Evolutionary conservation across 1,139 yeast species (phyloP), one percentile per base, ranked within the genome.

Genomic region (Pichia sp.): DNA sequence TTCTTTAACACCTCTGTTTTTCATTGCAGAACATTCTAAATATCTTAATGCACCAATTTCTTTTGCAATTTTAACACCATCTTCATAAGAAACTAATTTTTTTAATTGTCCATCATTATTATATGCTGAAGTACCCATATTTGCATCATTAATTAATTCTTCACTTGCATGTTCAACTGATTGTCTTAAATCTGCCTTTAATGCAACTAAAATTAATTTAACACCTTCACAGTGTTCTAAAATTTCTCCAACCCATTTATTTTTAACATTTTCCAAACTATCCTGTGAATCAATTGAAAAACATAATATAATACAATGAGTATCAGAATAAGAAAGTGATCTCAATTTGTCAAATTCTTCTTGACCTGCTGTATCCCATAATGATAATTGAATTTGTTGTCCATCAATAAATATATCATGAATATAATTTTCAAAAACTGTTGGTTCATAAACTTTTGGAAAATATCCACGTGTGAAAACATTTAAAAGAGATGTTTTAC

Each of bases 291-390:
- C 98, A 50, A 92, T 90, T 32, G 95, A 81, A 63, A 92, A 92
- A 69, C 98, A 92, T 49, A 92, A 76, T 94, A 92, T 90, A 57
- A 92, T 90, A 57, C 96, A 87, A 66, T 92, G 97, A 6, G 98
- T 92, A 63, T 92, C 98, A 23, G 94, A 82, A 64, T 92, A 92
- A 35, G 95, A 83, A 53, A 90, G 71, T 2, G 96, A 85, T 61
- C 97, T 77, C 61, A 90, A 72, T 51, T 97, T 74, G 64, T 92
- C 98, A 60, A 90, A 92, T 68, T 92, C 98, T 68, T 92, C 98
- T 70, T 92, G 98, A 6, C 98, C 98, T 4, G 98, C 98, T 6
- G 98, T 92, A 63, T 92, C 98, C 98, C 98, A 92, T 47, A 92
- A 71, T 27, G 97, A 87, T 51, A 92, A 70, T 60, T 90, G 95